Evolutionary conservation across 2,329 filamentous ascomycete genomes (phyloP), one percentile per base, ranked within the genome.

Genomic region (Trichoderma brevicompactum): DNA sequence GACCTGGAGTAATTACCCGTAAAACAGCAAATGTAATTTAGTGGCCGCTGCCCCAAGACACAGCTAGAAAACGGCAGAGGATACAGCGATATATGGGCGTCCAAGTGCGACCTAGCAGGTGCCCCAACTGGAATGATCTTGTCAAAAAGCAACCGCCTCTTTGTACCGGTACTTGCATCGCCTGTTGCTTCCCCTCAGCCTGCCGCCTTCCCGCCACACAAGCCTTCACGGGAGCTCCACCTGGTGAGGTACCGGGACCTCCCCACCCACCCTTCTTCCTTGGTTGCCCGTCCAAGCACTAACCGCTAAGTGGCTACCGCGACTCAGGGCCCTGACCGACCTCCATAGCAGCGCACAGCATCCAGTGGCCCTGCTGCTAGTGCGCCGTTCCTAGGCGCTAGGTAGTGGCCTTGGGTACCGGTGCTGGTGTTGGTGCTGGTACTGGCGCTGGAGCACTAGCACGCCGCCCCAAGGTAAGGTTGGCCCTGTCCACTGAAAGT

Each of bases 291-390:
- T 28, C 48, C 50, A 41, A 65, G 55, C 64, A 48, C 56, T 40
- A 46, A 40, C 56, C 64, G 58, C 64, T 58, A 49, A 44, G 60
- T 46, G 59, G 50, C 65, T 41, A 53, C 49, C 46, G 50, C 59
- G 60, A 65, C 54, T 53, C 61, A 48, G 61, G 44, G 43, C 58
- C 64, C 64, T 56, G 64, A 56, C 64, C 59, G 64, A 64, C 64
- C 58, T 62, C 44, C 10, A 28, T 28, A 28, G 23, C 40, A 54
- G 52, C 52, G 40, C 19, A 36, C 23, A 59, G 55, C 43, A 41
- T 13, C 40, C 48, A 12, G 55, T 38, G 43, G 52, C 52, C 38
- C 36, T 34, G 54, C n/a, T 44, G 56, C 56, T 60, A 62, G 56
- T 63, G 58, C 61, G 5, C 23, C 23, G 23, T 28, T 28, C 23